These are phyloP conservation scores for Cladosporium sp. DNA, from an alignment of 2,329 filamentous ascomycete species.

Conservation along the genomic window DNA sequence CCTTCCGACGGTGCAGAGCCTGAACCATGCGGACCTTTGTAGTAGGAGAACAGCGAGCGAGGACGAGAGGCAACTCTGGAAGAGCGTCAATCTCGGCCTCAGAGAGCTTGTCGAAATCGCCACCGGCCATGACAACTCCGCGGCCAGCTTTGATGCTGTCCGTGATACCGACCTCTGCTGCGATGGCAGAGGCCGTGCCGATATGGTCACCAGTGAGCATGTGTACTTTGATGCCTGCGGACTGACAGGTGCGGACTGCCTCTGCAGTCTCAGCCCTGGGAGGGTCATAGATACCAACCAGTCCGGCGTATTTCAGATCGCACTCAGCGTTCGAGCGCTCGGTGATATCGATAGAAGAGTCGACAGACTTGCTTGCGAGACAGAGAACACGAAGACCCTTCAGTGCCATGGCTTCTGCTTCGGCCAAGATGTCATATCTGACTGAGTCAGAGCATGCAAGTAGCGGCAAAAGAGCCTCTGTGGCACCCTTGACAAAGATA, in stretches of 20 bases:
- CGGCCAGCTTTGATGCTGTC: constrained; percentile 19
- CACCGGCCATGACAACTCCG: constrained; percentile 35
- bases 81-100: constrained; percentile 37
- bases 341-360: constrained; percentile 11
- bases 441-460: constrained; percentile 21
- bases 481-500: constrained; percentile 31
- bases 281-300: constrained; percentile 31
- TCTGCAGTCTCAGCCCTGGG: constrained; percentile 30
- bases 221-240: constrained; percentile 44
- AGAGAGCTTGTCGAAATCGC: constrained; percentile 37
- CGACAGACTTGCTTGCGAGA: constrained; percentile 22
- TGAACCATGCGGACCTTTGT: constrained; percentile 43
- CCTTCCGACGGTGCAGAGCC: constrained; percentile 34
- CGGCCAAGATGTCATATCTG: constrained; percentile 21
- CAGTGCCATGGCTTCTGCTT: constrained; percentile 27
- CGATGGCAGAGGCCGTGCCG: constrained; percentile 43
- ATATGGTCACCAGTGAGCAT: constrained; percentile 47
- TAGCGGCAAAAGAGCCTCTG: constrained; percentile 29
- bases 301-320: constrained; percentile 26
- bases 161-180: constrained; percentile 41
- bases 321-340: constrained; percentile 24
- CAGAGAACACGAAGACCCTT: constrained; percentile 31
- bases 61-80: constrained; percentile 36
- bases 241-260: constrained; percentile 41
- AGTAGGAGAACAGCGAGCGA: constrained; percentile 39